Base-by-base conservation (phyloP, 1,139 yeast species). In the Diutina catenulata region DNA sequence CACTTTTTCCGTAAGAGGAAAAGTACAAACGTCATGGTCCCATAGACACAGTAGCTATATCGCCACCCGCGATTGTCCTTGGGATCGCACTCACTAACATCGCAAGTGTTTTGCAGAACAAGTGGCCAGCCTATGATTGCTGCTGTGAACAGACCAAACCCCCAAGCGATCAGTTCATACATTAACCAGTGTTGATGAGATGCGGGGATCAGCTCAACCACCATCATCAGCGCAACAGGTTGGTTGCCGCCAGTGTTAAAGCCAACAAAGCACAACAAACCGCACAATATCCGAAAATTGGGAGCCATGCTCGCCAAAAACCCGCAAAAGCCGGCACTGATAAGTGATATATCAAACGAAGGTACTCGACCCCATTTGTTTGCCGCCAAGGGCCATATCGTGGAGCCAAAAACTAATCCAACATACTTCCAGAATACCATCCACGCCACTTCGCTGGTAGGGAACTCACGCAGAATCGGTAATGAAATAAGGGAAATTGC, bases 381-480 rank as follows among this genome's bases (percentile, higher is more conserved):
- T n/a, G 36, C 36, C 7, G 19, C 19, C 11, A 33, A 16, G 13
- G 36, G 36, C 36, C 36, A 33, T 14, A 18, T 5, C 9, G 26
- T 23, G 15, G 26, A 33, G n/a, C 36, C 36, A 15, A 33, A n/a
- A 3, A 40, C 31, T 16, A 42, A 36, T 2, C 45, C 45, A 5
- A 42, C 16, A 22, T 42, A 42, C 26, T 42, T 42, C 39, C 31
- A 42, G 20, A 42, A 35, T 6, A 41, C 35, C 33, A 42, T 37
- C 36, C 40, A 42, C 14, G 44, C 45, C 10, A 42, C 42, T 23
- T 41, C 39, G 9, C 38, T 33, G 18, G 32, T 32, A n/a, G 27
- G 22, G 32, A 40, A 42, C 20, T 39, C 44, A 15, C 44, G 25
- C 33, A 41, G 35, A 15, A 42, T 33, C 3, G 44, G 45, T n/a